phyloP scores from a whole-genome alignment of 2,329 filamentous ascomycete species.

The Sclerotinia borealis region DNA sequence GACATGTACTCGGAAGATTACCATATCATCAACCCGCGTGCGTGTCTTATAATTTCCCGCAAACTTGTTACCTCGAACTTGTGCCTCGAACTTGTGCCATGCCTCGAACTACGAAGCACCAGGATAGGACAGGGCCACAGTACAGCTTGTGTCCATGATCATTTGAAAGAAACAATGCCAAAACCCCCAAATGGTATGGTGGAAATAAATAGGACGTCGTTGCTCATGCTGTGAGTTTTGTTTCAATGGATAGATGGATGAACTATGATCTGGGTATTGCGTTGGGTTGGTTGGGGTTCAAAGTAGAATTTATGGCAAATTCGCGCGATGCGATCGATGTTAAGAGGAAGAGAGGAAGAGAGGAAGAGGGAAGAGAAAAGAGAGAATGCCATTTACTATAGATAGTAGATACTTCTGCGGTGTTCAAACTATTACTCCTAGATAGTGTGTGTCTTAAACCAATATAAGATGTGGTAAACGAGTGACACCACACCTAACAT shows the following conservation, averaged over 20 bases:
- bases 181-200: not conserved
- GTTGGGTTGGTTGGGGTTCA: not conserved
- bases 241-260: not conserved
- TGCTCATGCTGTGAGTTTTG: not conserved
- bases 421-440: not conserved
- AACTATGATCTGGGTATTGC: not conserved
- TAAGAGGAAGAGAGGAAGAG: not conserved
- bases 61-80: too few relatives aligned
- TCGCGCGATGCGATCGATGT: not conserved
- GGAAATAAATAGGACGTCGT: not conserved
- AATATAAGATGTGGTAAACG: too few relatives aligned
- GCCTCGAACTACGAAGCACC: too few relatives aligned
- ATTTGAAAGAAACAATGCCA: not conserved
- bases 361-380: not conserved
- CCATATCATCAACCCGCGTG: not conserved
- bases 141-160: too few relatives aligned
- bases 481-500: too few relatives aligned
- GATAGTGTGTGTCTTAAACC: too few relatives aligned
- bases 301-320: not conserved
- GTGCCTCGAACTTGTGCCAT: too few relatives aligned
- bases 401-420: not conserved
- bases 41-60: not conserved
- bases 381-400: not conserved
- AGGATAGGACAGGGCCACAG: too few relatives aligned
- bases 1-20: not conserved